These are phyloP conservation scores for Tremella fuciformis DNA, from an alignment of 768 basidiomycete species.

Conservation along the genomic window DNA sequence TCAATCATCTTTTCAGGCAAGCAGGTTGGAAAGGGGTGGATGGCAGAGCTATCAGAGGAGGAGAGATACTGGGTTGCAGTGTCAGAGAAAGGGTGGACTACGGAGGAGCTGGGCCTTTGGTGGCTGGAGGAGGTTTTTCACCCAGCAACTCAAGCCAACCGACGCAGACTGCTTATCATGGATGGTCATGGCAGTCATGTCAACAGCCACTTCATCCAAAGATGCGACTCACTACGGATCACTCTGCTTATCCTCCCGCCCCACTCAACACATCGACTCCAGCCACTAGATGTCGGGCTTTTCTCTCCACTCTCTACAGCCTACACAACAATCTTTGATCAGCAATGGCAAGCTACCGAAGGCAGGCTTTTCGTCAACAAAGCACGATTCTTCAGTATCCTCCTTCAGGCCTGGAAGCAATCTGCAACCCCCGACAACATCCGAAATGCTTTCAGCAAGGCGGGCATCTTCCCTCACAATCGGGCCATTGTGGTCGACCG, in stretches of 20 bases:
- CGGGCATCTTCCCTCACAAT: neutral
- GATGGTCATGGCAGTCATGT: slow-evolving; percentile 18
- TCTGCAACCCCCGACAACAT: neutral
- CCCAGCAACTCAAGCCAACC: neutral
- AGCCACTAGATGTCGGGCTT: slow-evolving; percentile 12
- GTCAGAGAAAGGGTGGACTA: slow-evolving; percentile 2
- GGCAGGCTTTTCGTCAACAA: neutral
- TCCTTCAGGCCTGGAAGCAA: neutral
- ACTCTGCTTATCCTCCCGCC: slow-evolving; percentile 9
- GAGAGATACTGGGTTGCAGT: slow-evolving; percentile 2
- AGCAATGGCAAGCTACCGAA: neutral
- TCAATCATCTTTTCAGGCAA: neutral
- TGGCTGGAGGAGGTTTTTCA: slow-evolving; percentile 6
- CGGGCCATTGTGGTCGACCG: neutral
- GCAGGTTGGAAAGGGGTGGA: slow-evolving; percentile 2
- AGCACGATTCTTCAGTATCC: slow-evolving; percentile 1
- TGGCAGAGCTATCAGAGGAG: slow-evolving; percentile 2
- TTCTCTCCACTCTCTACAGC: slow-evolving; percentile 7
- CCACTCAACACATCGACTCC: slow-evolving; percentile 16
- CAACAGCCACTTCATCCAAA: slow-evolving; percentile 2
- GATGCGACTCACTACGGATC: slow-evolving; percentile 7
- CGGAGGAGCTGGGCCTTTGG: neutral
- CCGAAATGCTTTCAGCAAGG: neutral
- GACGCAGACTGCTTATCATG: slow-evolving; percentile 7
- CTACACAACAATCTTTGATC: slow-evolving; percentile 2